Percentiles rank a stretch among this genome's conserved stretches.
Evolutionary conservation across 2,329 filamentous ascomycete species (phyloP).

Genomic region (Curvularia hawaiiensis): DNA sequence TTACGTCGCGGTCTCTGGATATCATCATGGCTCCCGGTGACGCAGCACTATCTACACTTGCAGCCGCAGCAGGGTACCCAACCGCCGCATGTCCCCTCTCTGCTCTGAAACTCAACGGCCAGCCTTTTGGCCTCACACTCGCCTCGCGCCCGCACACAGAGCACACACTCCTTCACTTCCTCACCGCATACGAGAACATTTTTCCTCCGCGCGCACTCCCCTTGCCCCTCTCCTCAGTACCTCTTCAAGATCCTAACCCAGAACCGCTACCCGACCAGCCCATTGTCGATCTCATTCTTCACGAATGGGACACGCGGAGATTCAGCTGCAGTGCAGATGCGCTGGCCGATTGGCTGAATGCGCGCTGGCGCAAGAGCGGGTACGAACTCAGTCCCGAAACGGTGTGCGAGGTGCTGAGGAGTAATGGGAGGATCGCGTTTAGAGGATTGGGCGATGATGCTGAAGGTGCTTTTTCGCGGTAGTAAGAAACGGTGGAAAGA

Average conservation of each 20-base stretch:
- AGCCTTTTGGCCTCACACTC: constrained; percentile 44
- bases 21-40: constrained; percentile 44
- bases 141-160: constrained; percentile 42
- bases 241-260: constrained; percentile 32
- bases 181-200: constrained; percentile 44
- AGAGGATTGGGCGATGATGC: constrained; percentile 43
- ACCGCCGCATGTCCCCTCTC: constrained; percentile 43
- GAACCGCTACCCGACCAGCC: constrained; percentile 40
- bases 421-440: constrained; percentile 43
- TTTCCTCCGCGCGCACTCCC: constrained; percentile 42
- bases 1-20: constrained; percentile 37
- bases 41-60: constrained; percentile 42
- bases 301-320: constrained; percentile 42
- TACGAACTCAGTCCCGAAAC: constrained; percentile 43
- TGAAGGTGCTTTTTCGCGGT: constrained; percentile 36
- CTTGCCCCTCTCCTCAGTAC: constrained; percentile 35
- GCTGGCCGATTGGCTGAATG: constrained; percentile 43
- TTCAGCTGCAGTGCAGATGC: constrained; percentile 43
- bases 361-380: constrained; percentile 42
- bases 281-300: constrained; percentile 41
- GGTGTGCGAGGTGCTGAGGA: constrained; percentile 42
- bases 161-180: constrained; percentile 41
- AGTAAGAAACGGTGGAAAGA: background rate
- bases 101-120: constrained; percentile 44
- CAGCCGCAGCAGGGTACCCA: constrained; percentile 44